Percentiles rank a stretch among this genome's conserved stretches.
These are phyloP conservation scores for Triticum turgidum DNA, from an alignment of 176 grass and related monocot genomes.

Conservation along the genomic window DNA sequence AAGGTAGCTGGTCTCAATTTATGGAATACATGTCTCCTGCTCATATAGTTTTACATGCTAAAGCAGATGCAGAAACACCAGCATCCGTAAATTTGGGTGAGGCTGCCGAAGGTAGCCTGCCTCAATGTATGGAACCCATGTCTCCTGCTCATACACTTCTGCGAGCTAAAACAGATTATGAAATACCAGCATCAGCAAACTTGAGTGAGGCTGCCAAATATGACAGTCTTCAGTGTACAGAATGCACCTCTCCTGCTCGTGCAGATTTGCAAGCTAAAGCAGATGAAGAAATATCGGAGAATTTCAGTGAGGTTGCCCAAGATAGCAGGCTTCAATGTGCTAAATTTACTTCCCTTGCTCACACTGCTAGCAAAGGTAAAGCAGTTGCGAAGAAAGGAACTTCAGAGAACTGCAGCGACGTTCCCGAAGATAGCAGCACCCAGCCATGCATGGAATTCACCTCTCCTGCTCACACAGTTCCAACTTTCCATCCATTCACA, in stretches of 20 bases:
- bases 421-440: not conserved
- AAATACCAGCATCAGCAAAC: conserved; percentile 39
- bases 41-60: conserved; percentile 36
- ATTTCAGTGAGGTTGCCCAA: conserved; percentile 19
- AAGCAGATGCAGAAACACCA: conserved; percentile 31
- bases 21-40: conserved; percentile 58
- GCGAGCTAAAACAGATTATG: conserved; percentile 35
- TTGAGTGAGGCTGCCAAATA: conserved; percentile 17
- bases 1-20: not conserved
- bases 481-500: conserved; percentile 59
- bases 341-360: conserved; percentile 56
- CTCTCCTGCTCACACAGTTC: conserved; percentile 70
- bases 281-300: conserved; percentile 36
- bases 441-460: conserved; percentile 42
- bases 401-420: conserved; percentile 22
- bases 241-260: conserved; percentile 57
- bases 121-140: conserved; percentile 30
- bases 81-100: conserved; percentile 32
- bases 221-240: conserved; percentile 16
- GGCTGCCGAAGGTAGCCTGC: not conserved
- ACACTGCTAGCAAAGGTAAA: conserved; percentile 42
- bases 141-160: conserved; percentile 47
- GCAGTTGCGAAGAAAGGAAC: conserved; percentile 27
- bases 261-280: conserved; percentile 34
- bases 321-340: conserved; percentile 15